A percentile compares a stretch with the other conserved stretches of the same genome.
These are phyloP conservation scores for Cladosporium sp. DNA, from an alignment of 2,329 filamentous ascomycete genomes.

Conservation along the genomic window DNA sequence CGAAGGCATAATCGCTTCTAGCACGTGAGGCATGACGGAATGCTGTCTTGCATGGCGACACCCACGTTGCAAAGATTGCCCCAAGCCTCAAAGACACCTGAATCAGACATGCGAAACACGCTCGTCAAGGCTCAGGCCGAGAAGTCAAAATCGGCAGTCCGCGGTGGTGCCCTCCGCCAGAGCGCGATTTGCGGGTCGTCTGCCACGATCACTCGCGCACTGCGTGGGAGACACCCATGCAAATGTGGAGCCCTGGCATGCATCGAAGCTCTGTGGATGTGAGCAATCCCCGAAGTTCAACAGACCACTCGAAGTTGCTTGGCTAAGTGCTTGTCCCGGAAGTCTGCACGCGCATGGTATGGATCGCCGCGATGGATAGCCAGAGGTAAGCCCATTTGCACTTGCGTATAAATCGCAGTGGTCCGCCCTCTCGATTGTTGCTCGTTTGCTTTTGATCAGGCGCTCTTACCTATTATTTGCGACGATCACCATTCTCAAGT, in stretches of 20 bases:
- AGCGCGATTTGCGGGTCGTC: too few relatives aligned
- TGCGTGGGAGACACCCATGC: neutral
- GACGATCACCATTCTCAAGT: neutral
- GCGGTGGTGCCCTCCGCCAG: too few relatives aligned
- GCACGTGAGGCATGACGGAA: conserved; percentile 10
- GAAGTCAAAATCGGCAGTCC: neutral
- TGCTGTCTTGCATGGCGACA: neutral
- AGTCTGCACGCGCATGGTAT: neutral
- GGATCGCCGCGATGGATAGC: neutral
- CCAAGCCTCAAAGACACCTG: neutral
- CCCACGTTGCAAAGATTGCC: neutral
- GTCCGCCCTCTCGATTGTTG: neutral
- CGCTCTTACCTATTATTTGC: neutral
- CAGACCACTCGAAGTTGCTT: neutral
- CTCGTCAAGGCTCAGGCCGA: neutral
- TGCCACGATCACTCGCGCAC: neutral
- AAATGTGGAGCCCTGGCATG: conserved; percentile 5
- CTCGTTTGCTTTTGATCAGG: neutral
- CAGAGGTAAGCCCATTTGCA: neutral
- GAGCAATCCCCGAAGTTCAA: conserved; percentile 7
- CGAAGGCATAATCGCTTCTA: neutral
- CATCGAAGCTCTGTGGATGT: neutral
- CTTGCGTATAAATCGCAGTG: neutral
- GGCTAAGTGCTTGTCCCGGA: conserved; percentile 6
- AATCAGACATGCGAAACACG: neutral